Conservation (phyloP, 2,329 filamentous ascomycete genomes). For the Ustulina deusta region DNA sequence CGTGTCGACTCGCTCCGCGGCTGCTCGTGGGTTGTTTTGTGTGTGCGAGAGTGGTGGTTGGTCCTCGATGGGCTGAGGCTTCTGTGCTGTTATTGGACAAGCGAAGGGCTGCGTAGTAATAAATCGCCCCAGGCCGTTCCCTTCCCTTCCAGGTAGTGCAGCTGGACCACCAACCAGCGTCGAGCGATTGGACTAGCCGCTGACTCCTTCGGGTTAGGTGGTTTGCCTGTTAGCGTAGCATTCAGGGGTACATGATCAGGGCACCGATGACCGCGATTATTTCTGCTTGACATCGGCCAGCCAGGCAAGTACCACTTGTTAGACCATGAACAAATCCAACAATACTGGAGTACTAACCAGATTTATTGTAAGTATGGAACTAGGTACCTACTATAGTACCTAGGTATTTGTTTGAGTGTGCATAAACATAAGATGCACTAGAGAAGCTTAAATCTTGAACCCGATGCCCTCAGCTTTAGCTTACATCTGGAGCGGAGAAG, state of each 20-base stretch:
- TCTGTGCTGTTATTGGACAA: slow-evolving; percentile 31
- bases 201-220: slow-evolving; percentile 39
- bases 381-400: too few relatives aligned
- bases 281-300: neutral
- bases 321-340: slow-evolving; percentile 16
- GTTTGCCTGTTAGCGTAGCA: slow-evolving; percentile 24
- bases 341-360: too few relatives aligned
- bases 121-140: slow-evolving; percentile 22
- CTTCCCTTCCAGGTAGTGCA: slow-evolving; percentile 9
- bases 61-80: slow-evolving; percentile 32
- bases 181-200: slow-evolving; percentile 27
- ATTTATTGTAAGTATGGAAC: neutral
- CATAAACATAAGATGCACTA: too few relatives aligned
- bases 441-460: slow-evolving; percentile 25
- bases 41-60: slow-evolving; percentile 12
- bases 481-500: slow-evolving; percentile 10
- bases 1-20: slow-evolving; percentile 1
- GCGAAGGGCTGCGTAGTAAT: slow-evolving; percentile 39
- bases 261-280: neutral
- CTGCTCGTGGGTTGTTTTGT: slow-evolving; percentile 21
- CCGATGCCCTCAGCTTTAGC: too few relatives aligned
- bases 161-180: slow-evolving; percentile 23
- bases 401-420: too few relatives aligned
- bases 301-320: slow-evolving; percentile 19
- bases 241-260: slow-evolving; percentile 19